phyloP scores from a whole-genome alignment of 345 rosid species.

The Gossypium anomalum region DNA sequence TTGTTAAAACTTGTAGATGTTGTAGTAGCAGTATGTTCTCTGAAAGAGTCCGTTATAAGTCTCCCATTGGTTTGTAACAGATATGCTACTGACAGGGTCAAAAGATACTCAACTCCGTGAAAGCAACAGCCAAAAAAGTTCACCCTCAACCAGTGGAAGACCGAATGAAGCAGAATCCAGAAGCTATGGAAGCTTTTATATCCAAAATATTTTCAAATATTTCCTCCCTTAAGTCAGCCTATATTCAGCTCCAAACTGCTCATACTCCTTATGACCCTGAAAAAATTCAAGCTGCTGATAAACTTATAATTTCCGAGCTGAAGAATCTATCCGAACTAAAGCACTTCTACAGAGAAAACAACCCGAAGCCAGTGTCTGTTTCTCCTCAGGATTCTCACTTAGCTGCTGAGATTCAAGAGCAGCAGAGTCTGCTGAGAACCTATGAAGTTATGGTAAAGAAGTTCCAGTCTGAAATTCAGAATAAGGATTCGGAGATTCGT shows the following conservation, averaged over 20 bases:
- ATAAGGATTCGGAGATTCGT: slow-evolving; percentile 69
- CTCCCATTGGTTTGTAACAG: slow-evolving; percentile 34
- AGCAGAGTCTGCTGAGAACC: slow-evolving; percentile 72
- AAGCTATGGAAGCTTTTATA: slow-evolving; percentile 70
- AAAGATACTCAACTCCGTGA: slow-evolving; percentile 75
- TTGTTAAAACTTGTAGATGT: slow-evolving; percentile 28
- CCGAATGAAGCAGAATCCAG: slow-evolving; percentile 59
- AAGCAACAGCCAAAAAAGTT: slow-evolving; percentile 69
- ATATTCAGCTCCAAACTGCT: slow-evolving; percentile 74
- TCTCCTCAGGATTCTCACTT: slow-evolving; percentile 81
- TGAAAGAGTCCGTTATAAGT: slow-evolving; percentile 12
- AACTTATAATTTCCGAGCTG: slow-evolving; percentile 73
- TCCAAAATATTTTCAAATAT: slow-evolving; percentile 65
- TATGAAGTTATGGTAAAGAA: slow-evolving; percentile 88
- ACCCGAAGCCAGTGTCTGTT: slow-evolving; percentile 56
- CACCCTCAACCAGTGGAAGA: slow-evolving; percentile 95
- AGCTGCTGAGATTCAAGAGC: slow-evolving; percentile 90
- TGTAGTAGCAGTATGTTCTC: slow-evolving; percentile 15
- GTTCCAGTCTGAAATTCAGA: slow-evolving; percentile 80
- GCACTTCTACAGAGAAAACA: slow-evolving; percentile 66
- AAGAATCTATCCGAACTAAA: slow-evolving; percentile 46
- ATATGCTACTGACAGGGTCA: slow-evolving; percentile 72
- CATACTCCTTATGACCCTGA: slow-evolving; percentile 86
- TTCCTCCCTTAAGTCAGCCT: slow-evolving; percentile 74
- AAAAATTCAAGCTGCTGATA: slow-evolving; percentile 80